A percentile compares a stretch with the other conserved stretches of the same genome.
Conservation (phyloP, 2,329 filamentous ascomycete species). For the Nannizzia gypsea region DNA sequence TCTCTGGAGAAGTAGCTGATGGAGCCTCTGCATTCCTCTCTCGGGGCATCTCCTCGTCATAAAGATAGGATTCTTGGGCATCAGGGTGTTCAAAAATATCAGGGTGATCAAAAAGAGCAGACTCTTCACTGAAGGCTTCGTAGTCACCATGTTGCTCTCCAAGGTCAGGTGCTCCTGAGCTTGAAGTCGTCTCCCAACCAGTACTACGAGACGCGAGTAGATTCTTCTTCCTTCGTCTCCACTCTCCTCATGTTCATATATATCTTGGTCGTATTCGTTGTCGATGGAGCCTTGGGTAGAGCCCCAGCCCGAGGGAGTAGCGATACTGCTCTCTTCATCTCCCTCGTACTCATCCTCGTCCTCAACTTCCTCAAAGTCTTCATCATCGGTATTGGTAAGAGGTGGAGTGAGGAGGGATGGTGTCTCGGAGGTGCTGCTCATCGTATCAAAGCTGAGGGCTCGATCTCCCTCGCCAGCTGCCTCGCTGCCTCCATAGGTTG, state of each 20-base stretch:
- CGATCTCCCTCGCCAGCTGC: constrained; percentile 12
- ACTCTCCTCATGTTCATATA: too few relatives aligned
- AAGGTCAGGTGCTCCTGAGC: background rate
- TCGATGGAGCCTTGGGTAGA: background rate
- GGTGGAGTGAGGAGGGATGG: background rate
- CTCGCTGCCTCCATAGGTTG: constrained; percentile 27
- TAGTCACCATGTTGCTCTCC: too few relatives aligned
- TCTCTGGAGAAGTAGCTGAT: too few relatives aligned
- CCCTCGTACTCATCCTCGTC: background rate
- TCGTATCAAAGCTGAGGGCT: background rate
- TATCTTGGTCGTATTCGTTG: background rate
- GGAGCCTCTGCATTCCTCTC: too few relatives aligned
- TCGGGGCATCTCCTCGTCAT: too few relatives aligned
- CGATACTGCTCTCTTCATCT: background rate
- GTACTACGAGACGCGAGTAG: background rate
- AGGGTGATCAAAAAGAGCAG: too few relatives aligned
- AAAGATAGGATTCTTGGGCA: too few relatives aligned
- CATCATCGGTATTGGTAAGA: background rate
- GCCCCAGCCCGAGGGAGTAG: background rate
- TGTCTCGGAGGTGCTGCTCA: background rate
- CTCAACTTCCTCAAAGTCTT: background rate
- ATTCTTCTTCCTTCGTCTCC: background rate
- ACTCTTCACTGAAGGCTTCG: too few relatives aligned
- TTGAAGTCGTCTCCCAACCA: background rate
- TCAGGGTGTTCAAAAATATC: too few relatives aligned